phyloP scores from a whole-genome alignment of 306 rosid species.

The Corylus heterophylla region DNA sequence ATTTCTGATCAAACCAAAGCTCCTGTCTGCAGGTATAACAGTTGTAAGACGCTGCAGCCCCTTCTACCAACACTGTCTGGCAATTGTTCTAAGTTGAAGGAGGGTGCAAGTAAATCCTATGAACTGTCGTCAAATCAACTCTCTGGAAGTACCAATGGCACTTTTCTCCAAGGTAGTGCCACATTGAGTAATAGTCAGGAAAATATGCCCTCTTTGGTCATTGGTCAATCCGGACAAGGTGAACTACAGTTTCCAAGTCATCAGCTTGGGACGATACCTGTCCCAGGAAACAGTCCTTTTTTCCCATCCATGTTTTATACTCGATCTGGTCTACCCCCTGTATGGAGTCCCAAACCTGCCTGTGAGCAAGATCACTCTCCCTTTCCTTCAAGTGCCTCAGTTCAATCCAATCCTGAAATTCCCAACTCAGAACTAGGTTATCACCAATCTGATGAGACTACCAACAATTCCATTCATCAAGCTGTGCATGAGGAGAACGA shows the following conservation, averaged over 20 bases:
- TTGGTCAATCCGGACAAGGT: conserved; percentile 37
- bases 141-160: conserved; percentile 28
- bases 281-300: conserved; percentile 30
- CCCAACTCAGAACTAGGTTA: conserved; percentile 37
- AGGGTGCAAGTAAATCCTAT: conserved; percentile 31
- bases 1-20: conserved; percentile 17
- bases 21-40: conserved; percentile 55
- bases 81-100: conserved; percentile 25
- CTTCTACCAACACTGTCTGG: conserved; percentile 29
- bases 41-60: conserved; percentile 39
- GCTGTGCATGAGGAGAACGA: conserved; percentile 26
- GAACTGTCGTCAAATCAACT: conserved; percentile 25
- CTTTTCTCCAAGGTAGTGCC: conserved; percentile 27
- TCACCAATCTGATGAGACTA: conserved; percentile 37
- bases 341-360: conserved; percentile 30
- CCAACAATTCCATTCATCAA: conserved; percentile 30
- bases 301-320: conserved; percentile 36
- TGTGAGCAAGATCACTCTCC: conserved; percentile 42
- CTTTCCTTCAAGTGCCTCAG: conserved; percentile 32
- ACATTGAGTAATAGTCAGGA: conserved; percentile 26
- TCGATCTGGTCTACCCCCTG: conserved; percentile 37
- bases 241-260: conserved; percentile 27
- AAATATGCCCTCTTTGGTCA: conserved; percentile 19
- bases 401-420: conserved; percentile 39
- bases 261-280: conserved; percentile 38